A percentile compares a stretch with the other conserved stretches of the same genome.
Conservation (phyloP, 257 asterid genomes). For the Eucommia ulmoides region DNA sequence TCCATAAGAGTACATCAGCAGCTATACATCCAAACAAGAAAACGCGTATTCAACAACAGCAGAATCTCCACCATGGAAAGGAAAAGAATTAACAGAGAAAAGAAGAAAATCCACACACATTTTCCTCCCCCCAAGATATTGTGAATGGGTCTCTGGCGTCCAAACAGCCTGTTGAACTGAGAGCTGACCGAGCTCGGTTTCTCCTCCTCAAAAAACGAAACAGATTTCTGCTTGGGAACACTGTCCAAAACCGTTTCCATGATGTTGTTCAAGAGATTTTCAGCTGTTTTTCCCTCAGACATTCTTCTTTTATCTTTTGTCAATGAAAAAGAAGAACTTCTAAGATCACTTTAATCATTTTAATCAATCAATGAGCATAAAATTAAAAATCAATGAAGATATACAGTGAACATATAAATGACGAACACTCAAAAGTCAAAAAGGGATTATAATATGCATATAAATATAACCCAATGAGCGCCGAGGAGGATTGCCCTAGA, state of each 20-base stretch:
- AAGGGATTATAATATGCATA: too few species aligned
- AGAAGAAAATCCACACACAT: constrained; percentile 26
- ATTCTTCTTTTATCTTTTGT: too few species aligned
- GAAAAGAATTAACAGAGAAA: background rate
- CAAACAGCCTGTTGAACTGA: constrained; percentile 54
- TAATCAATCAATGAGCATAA: too few species aligned
- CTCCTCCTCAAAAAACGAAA: constrained; percentile 43
- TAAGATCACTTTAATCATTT: too few species aligned
- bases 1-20: constrained; percentile 84
- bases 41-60: background rate
- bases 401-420: too few species aligned
- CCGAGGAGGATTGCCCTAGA: too few species aligned
- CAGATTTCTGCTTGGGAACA: constrained; percentile 40
- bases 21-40: constrained; percentile 26
- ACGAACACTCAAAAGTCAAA: too few species aligned
- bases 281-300: constrained; percentile 70
- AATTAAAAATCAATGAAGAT: too few species aligned
- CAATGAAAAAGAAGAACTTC: too few species aligned
- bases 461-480: too few species aligned
- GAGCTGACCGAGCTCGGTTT: constrained; percentile 22
- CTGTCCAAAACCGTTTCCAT: constrained; percentile 47
- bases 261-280: constrained; percentile 50
- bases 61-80: background rate
- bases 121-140: constrained; percentile 78
- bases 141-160: constrained; percentile 74